Evolutionary conservation across 495 filamentous ascomycete species (phyloP).

Genomic region (Podospora pseudoanserina): DNA sequence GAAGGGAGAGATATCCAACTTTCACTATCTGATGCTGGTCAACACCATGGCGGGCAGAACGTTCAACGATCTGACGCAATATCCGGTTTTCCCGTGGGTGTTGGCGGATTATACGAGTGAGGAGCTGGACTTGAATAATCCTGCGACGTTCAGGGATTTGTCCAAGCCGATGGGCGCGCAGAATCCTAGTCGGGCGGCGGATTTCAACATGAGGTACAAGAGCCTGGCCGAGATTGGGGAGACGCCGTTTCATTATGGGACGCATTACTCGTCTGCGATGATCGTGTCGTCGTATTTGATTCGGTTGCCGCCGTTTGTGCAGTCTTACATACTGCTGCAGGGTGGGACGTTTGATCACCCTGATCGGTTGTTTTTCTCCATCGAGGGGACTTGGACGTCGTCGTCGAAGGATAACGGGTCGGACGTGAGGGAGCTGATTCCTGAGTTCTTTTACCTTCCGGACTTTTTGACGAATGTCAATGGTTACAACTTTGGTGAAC

Average conservation of each 20-base stretch:
- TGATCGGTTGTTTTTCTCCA: constrained; percentile 90
- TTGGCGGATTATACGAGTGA: constrained; percentile 94
- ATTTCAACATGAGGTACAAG: constrained; percentile 78
- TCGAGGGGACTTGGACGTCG: constrained; percentile 86
- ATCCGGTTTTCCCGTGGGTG: constrained; percentile 97
- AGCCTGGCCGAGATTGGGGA: constrained; percentile 91
- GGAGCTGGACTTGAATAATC: constrained; percentile 83
- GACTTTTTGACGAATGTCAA: constrained; percentile 93
- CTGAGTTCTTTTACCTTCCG: constrained; percentile 94
- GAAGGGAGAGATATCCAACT: constrained; percentile 93
- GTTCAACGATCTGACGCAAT: constrained; percentile 97
- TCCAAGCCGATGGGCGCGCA: constrained; percentile 98
- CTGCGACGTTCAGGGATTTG: constrained; percentile 81
- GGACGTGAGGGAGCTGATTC: constrained; percentile 89
- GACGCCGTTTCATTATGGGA: constrained; percentile 91
- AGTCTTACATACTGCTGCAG: constrained; percentile 94
- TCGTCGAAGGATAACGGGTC: constrained; percentile 86
- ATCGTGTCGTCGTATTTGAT: constrained; percentile 96
- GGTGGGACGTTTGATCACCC: constrained; percentile 96
- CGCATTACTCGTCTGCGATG: constrained; percentile 98
- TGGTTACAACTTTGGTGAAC: constrained; percentile 83
- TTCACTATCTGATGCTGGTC: constrained; percentile 96
- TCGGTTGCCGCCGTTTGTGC: constrained; percentile 89
- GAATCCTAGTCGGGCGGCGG: constrained; percentile 63
- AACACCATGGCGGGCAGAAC: constrained; percentile 96